Evolutionary conservation across 1,284 basidiomycete genomes (phyloP).

Genomic region (Sphagnurus paluster): DNA sequence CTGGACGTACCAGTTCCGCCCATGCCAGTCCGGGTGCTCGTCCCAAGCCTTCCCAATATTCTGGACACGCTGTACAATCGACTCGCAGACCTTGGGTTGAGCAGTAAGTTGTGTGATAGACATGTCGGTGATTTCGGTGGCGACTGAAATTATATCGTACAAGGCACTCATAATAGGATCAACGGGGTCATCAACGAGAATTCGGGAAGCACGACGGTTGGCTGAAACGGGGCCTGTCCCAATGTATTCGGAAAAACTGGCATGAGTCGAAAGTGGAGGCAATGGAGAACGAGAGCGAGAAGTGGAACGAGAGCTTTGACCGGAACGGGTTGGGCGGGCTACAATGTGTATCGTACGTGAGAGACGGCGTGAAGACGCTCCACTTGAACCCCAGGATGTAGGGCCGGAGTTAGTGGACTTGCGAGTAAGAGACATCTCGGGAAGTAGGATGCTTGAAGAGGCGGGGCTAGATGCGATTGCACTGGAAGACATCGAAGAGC

Average conservation of each 20-base stretch:
- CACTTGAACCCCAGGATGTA: conserved; percentile 56
- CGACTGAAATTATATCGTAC: conserved; percentile 91
- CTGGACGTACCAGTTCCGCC: conserved; percentile 97
- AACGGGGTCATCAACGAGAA: conserved; percentile 75
- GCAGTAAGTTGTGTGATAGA: conserved; percentile 84
- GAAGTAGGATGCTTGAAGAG: conserved; percentile 54
- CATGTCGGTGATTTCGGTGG: conserved; percentile 94
- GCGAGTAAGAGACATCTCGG: conserved; percentile 63
- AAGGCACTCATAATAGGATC: conserved; percentile 90
- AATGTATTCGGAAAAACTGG: conserved; percentile 61
- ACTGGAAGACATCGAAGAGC: conserved; percentile 49
- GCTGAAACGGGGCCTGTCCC: conserved; percentile 44
- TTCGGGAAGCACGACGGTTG: conserved; percentile 72
- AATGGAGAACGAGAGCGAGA: conserved; percentile 95
- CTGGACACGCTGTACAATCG: conserved; percentile 89
- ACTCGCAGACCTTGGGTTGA: conserved; percentile 82
- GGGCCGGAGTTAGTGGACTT: conserved; percentile 55
- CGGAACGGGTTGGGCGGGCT: conserved; percentile 65
- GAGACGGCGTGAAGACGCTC: conserved; percentile 65
- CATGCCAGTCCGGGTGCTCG: conserved; percentile 97
- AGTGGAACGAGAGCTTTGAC: conserved; percentile 90
- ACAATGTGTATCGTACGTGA: conserved; percentile 82
- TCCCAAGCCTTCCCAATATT: conserved; percentile 94
- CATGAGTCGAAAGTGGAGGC: conserved; percentile 68
- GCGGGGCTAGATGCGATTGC: conserved; percentile 56